Base-by-base conservation (phyloP, 2,329 filamentous ascomycete species). In the Mollisiaceae sp. region DNA sequence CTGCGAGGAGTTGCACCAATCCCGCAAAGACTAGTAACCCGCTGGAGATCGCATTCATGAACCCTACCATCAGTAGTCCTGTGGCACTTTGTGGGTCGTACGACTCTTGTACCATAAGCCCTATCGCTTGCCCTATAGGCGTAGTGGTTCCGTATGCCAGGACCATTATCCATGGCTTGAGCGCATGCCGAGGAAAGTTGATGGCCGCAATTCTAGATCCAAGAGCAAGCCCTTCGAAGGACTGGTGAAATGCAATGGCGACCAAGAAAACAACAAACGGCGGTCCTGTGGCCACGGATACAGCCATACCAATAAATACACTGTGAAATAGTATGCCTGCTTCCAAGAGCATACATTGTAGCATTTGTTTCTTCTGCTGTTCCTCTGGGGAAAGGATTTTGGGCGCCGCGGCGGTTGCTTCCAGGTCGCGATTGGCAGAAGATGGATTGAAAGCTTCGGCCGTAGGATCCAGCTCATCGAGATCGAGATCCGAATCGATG, bases 41-140 rank as follows among this genome's bases (percentile, higher is more conserved):
- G 59, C 90, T 89, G 11, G 90, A 93, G 60, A 96, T 90, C 45
- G 91, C 92, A 73, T 97, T 96, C 84, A 94, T 95, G 75, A 94
- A 87, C 8, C 93, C 93, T 6, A 96, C 92, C 79, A 94, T 90
- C 32, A 96, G 80, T 57, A 96, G 79, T 0, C 93, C 92, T 0
- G 88, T 86, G 74, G 92, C 85, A 72, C 90, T 92, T 72, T 86
- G 84, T 1, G 93, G 92, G 70, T 93, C 91, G 77, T 96, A 96
- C 69, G 95, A 80, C 41, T 87, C 88, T 77, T 95, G 91, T 22
- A 94, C 84, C 4, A 90, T 79, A 12, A 97, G 82, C 0, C 93
- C 93, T 63, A 96, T 91, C 1, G 91, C 92, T 75, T 96, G 92
- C 9, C 93, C 93, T 20, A 95, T 81, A 0, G 93, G 93, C 0